Evolutionary conservation across 179 eudicot species (phyloP).

Genomic region (Drosera spatulata): DNA sequence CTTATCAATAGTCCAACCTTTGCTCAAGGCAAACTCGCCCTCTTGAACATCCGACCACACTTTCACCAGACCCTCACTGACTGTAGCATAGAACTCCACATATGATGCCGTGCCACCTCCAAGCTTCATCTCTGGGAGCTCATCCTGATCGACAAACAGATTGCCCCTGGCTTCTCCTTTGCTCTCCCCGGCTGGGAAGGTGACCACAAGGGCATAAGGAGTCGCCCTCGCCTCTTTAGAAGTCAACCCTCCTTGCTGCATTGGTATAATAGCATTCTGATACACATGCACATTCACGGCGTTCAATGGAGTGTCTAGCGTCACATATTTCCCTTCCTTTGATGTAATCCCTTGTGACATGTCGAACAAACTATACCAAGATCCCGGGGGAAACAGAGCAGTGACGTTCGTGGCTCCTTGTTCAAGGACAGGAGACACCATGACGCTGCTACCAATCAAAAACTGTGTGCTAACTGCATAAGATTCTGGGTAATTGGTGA

Average conservation of each 20-base stretch:
- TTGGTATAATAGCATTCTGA: conserved; percentile 69
- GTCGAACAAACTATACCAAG: conserved; percentile 79
- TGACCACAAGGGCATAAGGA: conserved; percentile 63
- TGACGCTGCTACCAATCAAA: conserved; percentile 66
- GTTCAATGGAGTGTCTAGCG: conserved; percentile 70
- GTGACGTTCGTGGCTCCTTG: conserved; percentile 45
- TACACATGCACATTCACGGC: conserved; percentile 72
- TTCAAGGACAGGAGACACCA: conserved; percentile 83
- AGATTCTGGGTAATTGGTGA: conserved; percentile 43
- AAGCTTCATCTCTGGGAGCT: conserved; percentile 77
- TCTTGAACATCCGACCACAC: conserved; percentile 80
- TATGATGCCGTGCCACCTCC: conserved; percentile 64
- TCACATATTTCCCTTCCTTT: conserved; percentile 32
- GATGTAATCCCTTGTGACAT: conserved; percentile 53
- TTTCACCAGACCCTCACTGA: conserved; percentile 37
- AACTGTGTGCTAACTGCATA: conserved; percentile 91
- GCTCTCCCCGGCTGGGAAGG: conserved; percentile 59
- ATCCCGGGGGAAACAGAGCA: conserved; percentile 77
- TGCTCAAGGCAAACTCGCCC: conserved; percentile 59
- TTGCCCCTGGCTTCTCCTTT: conserved; percentile 54
- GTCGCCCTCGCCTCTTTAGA: conserved; percentile 76
- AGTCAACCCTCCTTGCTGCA: conserved; percentile 79
- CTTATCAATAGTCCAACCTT: conserved; percentile 67
- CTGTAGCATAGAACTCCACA: conserved; percentile 60
- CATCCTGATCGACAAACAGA: conserved; percentile 68